Conservation (phyloP, 176 grass and related monocot species). For the Luzula sylvatica region DNA sequence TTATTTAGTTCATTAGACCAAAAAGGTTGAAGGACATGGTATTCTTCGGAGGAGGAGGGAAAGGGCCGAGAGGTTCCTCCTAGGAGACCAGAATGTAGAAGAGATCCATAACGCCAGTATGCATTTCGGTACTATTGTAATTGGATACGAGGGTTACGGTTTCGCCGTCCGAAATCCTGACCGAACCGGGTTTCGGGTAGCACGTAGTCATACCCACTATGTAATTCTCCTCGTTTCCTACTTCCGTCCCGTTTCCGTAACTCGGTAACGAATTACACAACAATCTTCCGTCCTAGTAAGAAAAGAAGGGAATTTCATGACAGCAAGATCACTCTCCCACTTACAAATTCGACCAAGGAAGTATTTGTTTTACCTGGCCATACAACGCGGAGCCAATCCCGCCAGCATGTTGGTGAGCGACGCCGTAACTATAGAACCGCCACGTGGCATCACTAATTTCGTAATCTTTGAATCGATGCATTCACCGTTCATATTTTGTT, state of each 20-base stretch:
- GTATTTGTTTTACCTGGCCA: constrained; percentile 32
- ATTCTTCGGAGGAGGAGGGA: constrained; percentile 2
- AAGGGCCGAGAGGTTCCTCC: neutral
- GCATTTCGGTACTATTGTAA: constrained; percentile 54
- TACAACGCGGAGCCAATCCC: constrained; percentile 43
- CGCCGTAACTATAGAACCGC: constrained; percentile 70
- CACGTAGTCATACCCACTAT: constrained; percentile 81
- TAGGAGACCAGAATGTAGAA: constrained; percentile 86
- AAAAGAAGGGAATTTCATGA: no score
- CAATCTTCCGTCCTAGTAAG: constrained; percentile 45
- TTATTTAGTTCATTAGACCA: constrained; percentile 37
- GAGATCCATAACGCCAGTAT: constrained; percentile 75
- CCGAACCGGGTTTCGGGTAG: constrained; percentile 51
- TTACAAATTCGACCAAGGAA: no score
- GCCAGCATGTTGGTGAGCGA: constrained; percentile 70
- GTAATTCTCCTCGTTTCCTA: constrained; percentile 68
- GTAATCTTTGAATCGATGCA: constrained; percentile 36
- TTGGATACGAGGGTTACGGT: constrained; percentile 63
- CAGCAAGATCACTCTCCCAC: no score
- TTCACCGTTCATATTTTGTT: constrained; percentile 26
- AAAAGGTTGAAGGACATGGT: constrained; percentile 31
- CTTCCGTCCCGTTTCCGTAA: constrained; percentile 49
- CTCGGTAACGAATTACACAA: constrained; percentile 48
- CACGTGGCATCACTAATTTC: constrained; percentile 39
- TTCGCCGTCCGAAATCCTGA: constrained; percentile 48